Percentiles rank a stretch among this genome's conserved stretches.
Conservation (phyloP, 192 early-diverging fungal genomes). For the Borealophlyctis nickersoniae region DNA sequence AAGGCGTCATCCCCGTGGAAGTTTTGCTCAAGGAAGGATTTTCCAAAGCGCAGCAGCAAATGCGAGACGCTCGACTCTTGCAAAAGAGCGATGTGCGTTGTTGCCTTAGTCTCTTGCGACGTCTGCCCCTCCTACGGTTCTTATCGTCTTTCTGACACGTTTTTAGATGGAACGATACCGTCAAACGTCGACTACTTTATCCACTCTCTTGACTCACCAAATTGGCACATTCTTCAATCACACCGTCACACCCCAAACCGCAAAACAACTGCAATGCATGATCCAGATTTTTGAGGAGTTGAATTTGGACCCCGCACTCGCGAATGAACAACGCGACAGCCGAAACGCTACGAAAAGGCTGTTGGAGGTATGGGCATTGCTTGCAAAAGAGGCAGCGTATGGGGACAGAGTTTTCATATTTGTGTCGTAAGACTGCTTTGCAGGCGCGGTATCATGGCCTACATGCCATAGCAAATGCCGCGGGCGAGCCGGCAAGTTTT, state of each 20-base stretch:
- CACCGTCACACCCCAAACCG: slow-evolving; percentile 9
- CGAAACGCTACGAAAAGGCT: too few relatives aligned
- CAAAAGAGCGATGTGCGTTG: too few relatives aligned
- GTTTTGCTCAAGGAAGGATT: slow-evolving; percentile 11
- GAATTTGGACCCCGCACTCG: slow-evolving; percentile 1
- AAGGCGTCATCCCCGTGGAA: slow-evolving; percentile 12
- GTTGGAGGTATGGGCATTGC: too few relatives aligned
- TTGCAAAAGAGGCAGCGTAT: too few relatives aligned
- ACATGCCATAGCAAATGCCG: slow-evolving; percentile 26
- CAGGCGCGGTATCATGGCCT: slow-evolving; percentile 28
- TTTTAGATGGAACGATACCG: slow-evolving; percentile 20
- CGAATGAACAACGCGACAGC: too few relatives aligned
- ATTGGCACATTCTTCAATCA: slow-evolving; percentile 35
- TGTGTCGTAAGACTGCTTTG: slow-evolving; percentile 17
- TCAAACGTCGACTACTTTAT: slow-evolving; percentile 1
- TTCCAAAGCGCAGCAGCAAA: slow-evolving; percentile 7
- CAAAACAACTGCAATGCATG: slow-evolving; percentile 2
- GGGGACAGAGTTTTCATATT: too few relatives aligned
- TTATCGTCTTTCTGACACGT: neutral
- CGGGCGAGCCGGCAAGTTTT: slow-evolving; percentile 13
- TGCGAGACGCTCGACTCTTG: too few relatives aligned
- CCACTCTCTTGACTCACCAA: slow-evolving; percentile 12
- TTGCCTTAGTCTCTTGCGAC: too few relatives aligned
- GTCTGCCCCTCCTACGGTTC: slow-evolving; percentile 6
- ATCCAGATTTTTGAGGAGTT: slow-evolving; percentile 1